phyloP scores from a whole-genome alignment of 192 early-diverging fungal genomes.

The Linnemannia hyalina region DNA sequence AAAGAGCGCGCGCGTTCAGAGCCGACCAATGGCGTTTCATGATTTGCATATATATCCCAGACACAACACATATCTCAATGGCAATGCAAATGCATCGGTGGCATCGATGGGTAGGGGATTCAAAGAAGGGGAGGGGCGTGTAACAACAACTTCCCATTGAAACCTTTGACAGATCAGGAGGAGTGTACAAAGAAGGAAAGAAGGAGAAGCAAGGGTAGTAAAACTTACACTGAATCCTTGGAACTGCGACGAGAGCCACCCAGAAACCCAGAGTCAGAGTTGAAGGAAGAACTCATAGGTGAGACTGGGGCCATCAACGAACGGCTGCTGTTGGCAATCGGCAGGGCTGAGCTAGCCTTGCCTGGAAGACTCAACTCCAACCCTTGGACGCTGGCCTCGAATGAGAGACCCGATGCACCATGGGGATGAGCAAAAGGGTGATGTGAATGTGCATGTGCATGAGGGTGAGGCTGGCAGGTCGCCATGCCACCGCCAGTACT shows the following conservation, averaged over 20 bases:
- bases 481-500: neutral
- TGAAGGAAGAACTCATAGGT: conserved; percentile 15
- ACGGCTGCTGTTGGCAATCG: conserved; percentile 1
- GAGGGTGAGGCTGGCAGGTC: neutral
- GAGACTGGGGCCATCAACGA: conserved; percentile 1
- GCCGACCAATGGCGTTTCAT: conserved; percentile 4
- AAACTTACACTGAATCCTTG: conserved; percentile 52
- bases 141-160: neutral
- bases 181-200: neutral
- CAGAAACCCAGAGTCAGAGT: conserved; percentile 25
- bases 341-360: neutral
- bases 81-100: neutral
- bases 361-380: conserved; percentile 4
- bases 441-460: neutral
- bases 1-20: neutral
- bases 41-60: neutral
- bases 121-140: neutral
- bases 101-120: neutral
- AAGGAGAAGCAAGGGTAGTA: neutral
- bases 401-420: conserved; percentile 5
- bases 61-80: neutral
- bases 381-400: conserved; percentile 11
- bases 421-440: neutral
- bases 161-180: conserved; percentile 1
- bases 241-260: conserved; percentile 36